Conservation (phyloP, 495 filamentous ascomycete species). For the Apiosordaria backusii region DNA sequence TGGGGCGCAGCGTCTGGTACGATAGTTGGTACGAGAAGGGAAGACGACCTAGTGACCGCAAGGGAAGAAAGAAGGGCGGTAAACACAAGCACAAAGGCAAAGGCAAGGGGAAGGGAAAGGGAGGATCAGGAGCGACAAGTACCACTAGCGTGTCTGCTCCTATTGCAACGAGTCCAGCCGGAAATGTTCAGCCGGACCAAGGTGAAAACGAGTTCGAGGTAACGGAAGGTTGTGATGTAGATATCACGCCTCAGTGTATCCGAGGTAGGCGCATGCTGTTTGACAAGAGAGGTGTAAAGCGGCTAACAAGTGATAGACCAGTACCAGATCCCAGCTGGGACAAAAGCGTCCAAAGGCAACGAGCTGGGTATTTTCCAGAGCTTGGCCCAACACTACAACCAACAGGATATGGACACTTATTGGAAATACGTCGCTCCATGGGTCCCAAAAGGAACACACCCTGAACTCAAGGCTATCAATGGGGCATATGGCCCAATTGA, state of each 20-base stretch:
- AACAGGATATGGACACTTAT: conserved; percentile 59
- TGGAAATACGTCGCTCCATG: conserved; percentile 48
- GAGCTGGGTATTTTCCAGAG: conserved; percentile 36
- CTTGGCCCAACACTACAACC: conserved; percentile 39
- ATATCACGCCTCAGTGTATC: conserved; percentile 34
- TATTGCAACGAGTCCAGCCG: neutral
- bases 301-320: conserved; percentile 20
- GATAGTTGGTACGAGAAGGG: neutral
- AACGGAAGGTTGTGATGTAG: conserved; percentile 26
- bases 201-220: conserved; percentile 15
- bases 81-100: conserved; percentile 5
- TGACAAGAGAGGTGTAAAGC: neutral
- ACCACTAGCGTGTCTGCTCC: neutral
- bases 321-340: conserved; percentile 33
- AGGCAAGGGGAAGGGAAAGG: conserved; percentile 10
- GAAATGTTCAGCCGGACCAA: conserved; percentile 6
- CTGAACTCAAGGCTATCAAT: conserved; percentile 38
- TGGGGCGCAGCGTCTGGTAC: conserved; percentile 8
- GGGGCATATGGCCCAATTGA: conserved; percentile 36
- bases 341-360: conserved; percentile 29
- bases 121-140: conserved; percentile 14
- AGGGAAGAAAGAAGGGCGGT: neutral
- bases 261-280: conserved; percentile 27
- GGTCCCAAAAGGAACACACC: conserved; percentile 35
- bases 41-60: neutral